These are phyloP conservation scores for Mrakia blollopis DNA, from an alignment of 768 basidiomycete genomes.

Conservation along the genomic window DNA sequence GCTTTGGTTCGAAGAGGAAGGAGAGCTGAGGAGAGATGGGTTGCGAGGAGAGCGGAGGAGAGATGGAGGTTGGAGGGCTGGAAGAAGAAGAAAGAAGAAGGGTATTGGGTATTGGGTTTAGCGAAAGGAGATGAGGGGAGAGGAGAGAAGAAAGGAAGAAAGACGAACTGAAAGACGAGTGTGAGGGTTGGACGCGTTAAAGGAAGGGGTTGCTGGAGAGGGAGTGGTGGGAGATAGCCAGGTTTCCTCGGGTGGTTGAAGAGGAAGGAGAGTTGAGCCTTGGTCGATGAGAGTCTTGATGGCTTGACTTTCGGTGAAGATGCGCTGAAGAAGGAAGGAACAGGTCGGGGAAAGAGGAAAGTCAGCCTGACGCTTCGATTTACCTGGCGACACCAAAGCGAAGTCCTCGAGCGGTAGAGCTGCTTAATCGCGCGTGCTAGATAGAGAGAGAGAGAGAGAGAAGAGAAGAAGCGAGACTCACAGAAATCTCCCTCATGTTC, in stretches of 20 bases:
- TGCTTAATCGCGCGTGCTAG: too few relatives aligned
- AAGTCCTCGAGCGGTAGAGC: neutral
- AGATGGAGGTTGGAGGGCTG: conserved; percentile 47
- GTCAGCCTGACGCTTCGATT: too few relatives aligned
- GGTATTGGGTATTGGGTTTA: too few relatives aligned
- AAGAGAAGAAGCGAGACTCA: too few relatives aligned
- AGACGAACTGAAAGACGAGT: neutral
- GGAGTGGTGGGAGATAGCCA: conserved; percentile 6
- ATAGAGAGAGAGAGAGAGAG: neutral
- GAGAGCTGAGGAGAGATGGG: conserved; percentile 58
- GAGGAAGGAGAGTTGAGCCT: neutral
- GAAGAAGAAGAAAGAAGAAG: neutral
- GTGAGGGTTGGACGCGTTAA: conserved; percentile 9
- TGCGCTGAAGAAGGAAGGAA: conserved; percentile 1
- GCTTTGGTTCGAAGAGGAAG: conserved; percentile 54
- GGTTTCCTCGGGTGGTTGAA: conserved; percentile 7
- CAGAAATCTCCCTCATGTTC: conserved; percentile 21
- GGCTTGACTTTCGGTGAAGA: conserved; percentile 22
- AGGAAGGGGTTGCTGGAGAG: neutral
- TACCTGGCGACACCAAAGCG: too few relatives aligned
- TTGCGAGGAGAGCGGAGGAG: conserved; percentile 56
- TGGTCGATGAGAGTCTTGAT: conserved; percentile 2
- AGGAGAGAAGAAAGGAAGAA: neutral
- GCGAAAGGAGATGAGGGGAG: neutral
- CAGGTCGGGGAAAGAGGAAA: too few relatives aligned